These are phyloP conservation scores for Urostyla sp. DNA, from an alignment of 73 alveolate species.

Conservation along the genomic window DNA sequence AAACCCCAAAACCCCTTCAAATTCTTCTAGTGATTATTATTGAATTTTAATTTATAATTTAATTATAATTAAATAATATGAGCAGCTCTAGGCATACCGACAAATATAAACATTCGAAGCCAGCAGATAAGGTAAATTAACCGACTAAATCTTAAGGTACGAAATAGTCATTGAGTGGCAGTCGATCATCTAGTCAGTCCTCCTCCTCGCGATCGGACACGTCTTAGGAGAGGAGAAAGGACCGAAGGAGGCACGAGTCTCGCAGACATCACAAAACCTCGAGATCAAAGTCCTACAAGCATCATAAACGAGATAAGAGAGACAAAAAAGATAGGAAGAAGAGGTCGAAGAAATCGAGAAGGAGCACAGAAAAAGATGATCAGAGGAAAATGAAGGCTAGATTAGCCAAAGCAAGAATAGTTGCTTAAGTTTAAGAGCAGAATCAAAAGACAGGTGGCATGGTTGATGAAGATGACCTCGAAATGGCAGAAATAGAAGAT, in stretches of 20 bases:
- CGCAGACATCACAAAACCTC: not conserved
- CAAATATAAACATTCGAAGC: too few relatives aligned
- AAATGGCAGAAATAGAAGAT: slow-evolving; percentile 22
- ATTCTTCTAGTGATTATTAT: too few relatives aligned
- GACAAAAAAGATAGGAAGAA: slow-evolving; percentile 52
- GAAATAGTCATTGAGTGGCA: too few relatives aligned
- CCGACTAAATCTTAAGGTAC: too few relatives aligned
- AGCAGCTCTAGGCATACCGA: too few relatives aligned
- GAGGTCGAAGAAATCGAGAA: slow-evolving; percentile 46
- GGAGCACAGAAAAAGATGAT: slow-evolving; percentile 61
- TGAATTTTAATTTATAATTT: too few relatives aligned
- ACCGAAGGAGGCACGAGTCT: slow-evolving; percentile 4
- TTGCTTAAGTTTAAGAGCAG: slow-evolving; percentile 40
- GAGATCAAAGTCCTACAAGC: slow-evolving; percentile 4
- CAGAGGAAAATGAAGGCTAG: slow-evolving; percentile 68
- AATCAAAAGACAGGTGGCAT: not conserved
- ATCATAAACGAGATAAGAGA: not conserved
- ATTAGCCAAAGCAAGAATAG: slow-evolving; percentile 74
- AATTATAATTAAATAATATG: too few relatives aligned
- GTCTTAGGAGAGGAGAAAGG: too few relatives aligned
- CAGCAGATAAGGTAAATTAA: too few relatives aligned
- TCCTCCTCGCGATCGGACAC: too few relatives aligned
- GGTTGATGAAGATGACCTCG: slow-evolving; percentile 40
- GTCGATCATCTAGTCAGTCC: too few relatives aligned
- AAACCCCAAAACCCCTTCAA: too few relatives aligned